Percentiles rank a stretch among this genome's conserved stretches.
Conservation (phyloP, 2,329 filamentous ascomycete species). For the Penicillium sp. region DNA sequence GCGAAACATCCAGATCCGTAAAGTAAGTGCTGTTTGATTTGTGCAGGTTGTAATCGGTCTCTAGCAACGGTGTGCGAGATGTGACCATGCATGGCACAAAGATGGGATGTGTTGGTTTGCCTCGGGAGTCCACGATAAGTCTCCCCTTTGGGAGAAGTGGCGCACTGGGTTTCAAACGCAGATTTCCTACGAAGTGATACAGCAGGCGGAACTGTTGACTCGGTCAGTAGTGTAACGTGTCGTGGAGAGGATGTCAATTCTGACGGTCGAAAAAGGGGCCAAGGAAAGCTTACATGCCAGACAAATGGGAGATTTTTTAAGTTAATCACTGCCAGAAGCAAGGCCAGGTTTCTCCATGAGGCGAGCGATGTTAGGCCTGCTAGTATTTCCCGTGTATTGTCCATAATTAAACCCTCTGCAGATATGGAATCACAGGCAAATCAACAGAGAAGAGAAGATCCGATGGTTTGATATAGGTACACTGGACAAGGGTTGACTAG, state of each 20-base stretch:
- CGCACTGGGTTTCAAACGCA: conserved; percentile 49
- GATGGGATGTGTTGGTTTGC: conserved; percentile 55
- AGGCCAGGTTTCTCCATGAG: conserved; percentile 36
- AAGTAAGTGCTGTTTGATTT: conserved; percentile 87
- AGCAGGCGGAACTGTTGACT: conserved; percentile 54
- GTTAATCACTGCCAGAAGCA: conserved; percentile 37
- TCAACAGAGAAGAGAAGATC: background rate
- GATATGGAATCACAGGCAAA: background rate
- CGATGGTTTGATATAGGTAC: background rate
- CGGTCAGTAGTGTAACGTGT: conserved; percentile 11
- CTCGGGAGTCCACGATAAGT: conserved; percentile 30
- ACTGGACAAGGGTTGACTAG: background rate
- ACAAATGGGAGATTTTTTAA: conserved; percentile 37
- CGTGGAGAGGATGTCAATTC: background rate
- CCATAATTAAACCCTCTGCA: background rate
- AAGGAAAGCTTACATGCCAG: conserved; percentile 38
- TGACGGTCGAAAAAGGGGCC: background rate
- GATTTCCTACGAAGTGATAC: conserved; percentile 56
- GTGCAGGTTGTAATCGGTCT: conserved; percentile 84
- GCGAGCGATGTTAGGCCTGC: conserved; percentile 20
- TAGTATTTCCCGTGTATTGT: conserved; percentile 23
- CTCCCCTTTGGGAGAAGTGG: conserved; percentile 43
- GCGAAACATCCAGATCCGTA: conserved; percentile 76
- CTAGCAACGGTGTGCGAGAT: conserved; percentile 66
- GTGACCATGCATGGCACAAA: conserved; percentile 69